These are phyloP conservation scores for Thermoascus crustaceus DNA, from an alignment of 2,329 filamentous ascomycete species.

Conservation along the genomic window DNA sequence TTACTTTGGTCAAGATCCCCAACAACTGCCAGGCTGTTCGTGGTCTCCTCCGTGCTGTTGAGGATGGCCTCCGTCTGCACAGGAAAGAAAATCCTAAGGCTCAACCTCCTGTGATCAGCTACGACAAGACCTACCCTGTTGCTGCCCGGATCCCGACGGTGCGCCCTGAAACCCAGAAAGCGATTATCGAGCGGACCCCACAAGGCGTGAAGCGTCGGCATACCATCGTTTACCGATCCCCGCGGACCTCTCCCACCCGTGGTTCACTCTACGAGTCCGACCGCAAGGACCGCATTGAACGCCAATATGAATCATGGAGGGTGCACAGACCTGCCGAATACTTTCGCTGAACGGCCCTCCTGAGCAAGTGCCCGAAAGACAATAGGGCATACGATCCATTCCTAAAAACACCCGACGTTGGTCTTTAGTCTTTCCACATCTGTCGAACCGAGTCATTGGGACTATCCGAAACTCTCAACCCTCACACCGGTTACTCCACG, in stretches of 20 bases:
- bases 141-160: constrained; percentile 14
- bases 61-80: constrained; percentile 30
- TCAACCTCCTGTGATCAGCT: constrained; percentile 20
- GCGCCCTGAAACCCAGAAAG: constrained; percentile 13
- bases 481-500: too few species aligned
- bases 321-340: constrained; percentile 23
- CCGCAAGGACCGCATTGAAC: constrained; percentile 25
- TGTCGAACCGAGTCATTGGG: too few species aligned
- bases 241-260: constrained; percentile 25
- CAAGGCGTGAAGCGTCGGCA: constrained; percentile 18
- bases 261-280: constrained; percentile 30
- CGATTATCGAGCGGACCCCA: constrained; percentile 23
- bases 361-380: neutral
- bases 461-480: too few species aligned
- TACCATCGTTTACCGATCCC: constrained; percentile 28
- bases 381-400: neutral
- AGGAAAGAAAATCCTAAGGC: constrained; percentile 9
- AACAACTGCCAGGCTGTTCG: constrained; percentile 25
- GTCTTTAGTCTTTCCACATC: too few species aligned
- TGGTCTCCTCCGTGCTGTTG: constrained; percentile 35
- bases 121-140: constrained; percentile 26
- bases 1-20: constrained; percentile 37
- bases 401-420: neutral
- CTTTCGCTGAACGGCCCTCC: constrained; percentile 16
- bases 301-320: constrained; percentile 21